These are phyloP conservation scores for Skeletonema marinoi DNA, from an alignment of 108 stramenopile genomes.

Conservation along the genomic window DNA sequence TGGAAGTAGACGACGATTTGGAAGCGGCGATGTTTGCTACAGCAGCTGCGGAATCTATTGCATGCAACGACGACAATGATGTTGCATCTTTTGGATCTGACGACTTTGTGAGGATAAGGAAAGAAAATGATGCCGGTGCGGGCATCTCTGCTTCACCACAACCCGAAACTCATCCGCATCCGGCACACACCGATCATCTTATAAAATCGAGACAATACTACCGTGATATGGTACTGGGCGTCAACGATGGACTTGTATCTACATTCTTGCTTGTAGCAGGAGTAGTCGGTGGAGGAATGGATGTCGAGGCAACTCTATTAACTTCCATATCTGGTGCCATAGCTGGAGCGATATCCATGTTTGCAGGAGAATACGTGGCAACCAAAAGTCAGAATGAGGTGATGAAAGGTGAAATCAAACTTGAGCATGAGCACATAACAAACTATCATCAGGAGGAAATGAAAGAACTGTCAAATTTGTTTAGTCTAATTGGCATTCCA, in stretches of 20 bases:
- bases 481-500: conserved; percentile 66
- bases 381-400: conserved; percentile 86
- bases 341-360: conserved; percentile 79
- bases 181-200: conserved; percentile 56
- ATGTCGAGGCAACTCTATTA: conserved; percentile 57
- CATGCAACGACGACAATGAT: neutral
- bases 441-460: conserved; percentile 59
- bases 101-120: neutral
- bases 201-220: conserved; percentile 77
- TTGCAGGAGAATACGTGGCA: conserved; percentile 79
- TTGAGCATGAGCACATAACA: conserved; percentile 67
- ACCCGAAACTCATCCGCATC: neutral
- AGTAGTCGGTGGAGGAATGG: conserved; percentile 72
- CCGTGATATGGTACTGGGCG: conserved; percentile 79
- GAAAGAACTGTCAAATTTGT: conserved; percentile 47
- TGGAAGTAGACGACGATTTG: neutral
- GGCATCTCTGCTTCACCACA: neutral
- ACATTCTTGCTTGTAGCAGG: conserved; percentile 78
- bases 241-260: conserved; percentile 80
- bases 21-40: neutral
- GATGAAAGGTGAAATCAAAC: conserved; percentile 67
- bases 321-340: conserved; percentile 76
- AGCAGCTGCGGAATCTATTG: neutral
- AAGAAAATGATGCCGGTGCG: neutral
- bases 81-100: neutral